Conservation (phyloP, 345 rosid species). For the Rhizophora mangle region DNA sequence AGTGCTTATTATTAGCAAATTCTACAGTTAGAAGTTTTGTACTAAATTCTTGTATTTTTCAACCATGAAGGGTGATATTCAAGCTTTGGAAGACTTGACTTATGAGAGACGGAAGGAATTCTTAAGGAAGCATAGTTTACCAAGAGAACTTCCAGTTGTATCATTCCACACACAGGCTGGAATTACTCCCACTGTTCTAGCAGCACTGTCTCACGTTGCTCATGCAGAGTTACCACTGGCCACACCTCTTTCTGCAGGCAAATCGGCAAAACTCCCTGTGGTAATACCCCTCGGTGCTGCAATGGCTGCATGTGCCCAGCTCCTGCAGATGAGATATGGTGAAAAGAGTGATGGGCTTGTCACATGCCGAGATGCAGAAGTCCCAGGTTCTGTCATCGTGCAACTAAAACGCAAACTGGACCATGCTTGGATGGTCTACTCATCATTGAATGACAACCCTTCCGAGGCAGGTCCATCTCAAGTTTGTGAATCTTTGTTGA, state of each 20-base stretch:
- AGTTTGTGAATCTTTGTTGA: constrained; percentile 86
- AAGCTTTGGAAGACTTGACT: constrained; percentile 91
- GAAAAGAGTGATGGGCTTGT: constrained; percentile 94
- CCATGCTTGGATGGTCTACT: constrained; percentile 99
- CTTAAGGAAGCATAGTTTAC: constrained; percentile 62
- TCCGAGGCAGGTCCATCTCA: constrained; percentile 75
- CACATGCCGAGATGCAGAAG: constrained; percentile 83
- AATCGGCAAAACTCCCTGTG: constrained; percentile 71
- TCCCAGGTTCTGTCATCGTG: constrained; percentile 91
- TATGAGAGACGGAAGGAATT: constrained; percentile 83
- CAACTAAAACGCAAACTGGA: constrained; percentile 74
- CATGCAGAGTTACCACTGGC: constrained; percentile 74
- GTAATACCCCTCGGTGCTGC: constrained; percentile 90
- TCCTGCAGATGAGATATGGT: constrained; percentile 71
- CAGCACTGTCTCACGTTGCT: constrained; percentile 81
- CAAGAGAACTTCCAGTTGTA: constrained; percentile 74
- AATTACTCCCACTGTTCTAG: constrained; percentile 69
- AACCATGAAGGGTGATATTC: constrained; percentile 70
- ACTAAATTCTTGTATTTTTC: background rate
- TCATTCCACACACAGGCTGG: constrained; percentile 92
- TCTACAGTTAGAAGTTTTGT: background rate
- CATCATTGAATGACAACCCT: constrained; percentile 64
- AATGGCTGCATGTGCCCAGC: constrained; percentile 97
- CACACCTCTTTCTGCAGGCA: constrained; percentile 39
- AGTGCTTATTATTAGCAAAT: background rate